Conservation (phyloP, 495 filamentous ascomycete species). For the Friedmanniomyces simplex region DNA sequence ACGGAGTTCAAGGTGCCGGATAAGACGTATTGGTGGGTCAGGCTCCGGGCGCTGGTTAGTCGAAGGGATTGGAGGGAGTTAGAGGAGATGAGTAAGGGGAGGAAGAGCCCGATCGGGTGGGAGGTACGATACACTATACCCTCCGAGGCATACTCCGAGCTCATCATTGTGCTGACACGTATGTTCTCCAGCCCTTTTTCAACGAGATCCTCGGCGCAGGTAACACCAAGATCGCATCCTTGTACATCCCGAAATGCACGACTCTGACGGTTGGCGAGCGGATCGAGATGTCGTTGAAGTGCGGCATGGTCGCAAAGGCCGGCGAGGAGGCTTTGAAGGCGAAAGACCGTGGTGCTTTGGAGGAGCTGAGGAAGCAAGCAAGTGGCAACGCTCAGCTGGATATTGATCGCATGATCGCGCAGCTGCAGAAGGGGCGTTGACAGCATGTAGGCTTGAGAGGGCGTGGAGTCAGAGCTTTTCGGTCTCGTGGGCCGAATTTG, state of each 20-base stretch:
- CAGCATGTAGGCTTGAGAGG: not conserved
- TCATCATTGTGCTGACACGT: constrained; percentile 6
- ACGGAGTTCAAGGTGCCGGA: constrained; percentile 89
- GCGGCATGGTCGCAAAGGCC: constrained; percentile 79
- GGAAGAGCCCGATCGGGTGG: constrained; percentile 93
- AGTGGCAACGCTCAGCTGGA: constrained; percentile 45
- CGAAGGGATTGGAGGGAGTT: constrained; percentile 86
- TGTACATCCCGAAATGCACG: constrained; percentile 83
- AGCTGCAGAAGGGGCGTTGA: constrained; percentile 28
- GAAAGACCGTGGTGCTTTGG: constrained; percentile 62
- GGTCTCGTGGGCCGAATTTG: not conserved
- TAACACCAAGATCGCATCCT: constrained; percentile 72
- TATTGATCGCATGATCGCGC: constrained; percentile 52
- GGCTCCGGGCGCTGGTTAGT: constrained; percentile 77
- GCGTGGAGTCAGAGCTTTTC: no score
- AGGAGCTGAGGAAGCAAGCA: constrained; percentile 47
- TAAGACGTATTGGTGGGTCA: constrained; percentile 81
- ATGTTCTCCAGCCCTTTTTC: constrained; percentile 62
- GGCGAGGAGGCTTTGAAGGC: constrained; percentile 80
- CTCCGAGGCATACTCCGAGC: not conserved
- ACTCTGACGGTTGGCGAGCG: constrained; percentile 50
- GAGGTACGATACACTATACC: constrained; percentile 46
- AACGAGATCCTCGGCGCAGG: constrained; percentile 80
- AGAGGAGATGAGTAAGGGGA: constrained; percentile 62
- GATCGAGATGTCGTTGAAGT: constrained; percentile 93